Conservation (phyloP, 495 filamentous ascomycete genomes). For the Penicillium salamii region DNA sequence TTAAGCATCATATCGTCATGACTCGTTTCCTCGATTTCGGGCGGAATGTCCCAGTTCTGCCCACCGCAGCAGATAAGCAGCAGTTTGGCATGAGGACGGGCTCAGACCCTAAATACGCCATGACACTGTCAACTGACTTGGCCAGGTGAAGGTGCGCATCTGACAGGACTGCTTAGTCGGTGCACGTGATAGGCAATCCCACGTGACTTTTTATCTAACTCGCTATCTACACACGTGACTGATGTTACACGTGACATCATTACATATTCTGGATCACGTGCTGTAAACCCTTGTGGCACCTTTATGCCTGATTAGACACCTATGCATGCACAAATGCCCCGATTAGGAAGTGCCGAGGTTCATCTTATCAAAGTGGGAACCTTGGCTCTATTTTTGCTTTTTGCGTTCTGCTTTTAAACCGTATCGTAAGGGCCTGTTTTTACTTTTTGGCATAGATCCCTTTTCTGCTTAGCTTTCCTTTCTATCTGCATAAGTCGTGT, state of each 20-base stretch:
- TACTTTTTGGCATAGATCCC: background rate
- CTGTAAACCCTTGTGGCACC: background rate
- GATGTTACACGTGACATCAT: no score
- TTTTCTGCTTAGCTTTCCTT: background rate
- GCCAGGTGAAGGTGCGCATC: background rate
- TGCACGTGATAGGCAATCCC: background rate
- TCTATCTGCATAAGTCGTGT: no score
- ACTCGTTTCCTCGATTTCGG: conserved; percentile 17
- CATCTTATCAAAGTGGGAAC: conserved; percentile 7
- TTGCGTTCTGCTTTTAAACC: background rate
- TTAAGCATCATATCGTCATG: conserved; percentile 28
- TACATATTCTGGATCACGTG: background rate
- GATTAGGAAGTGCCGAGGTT: conserved; percentile 17
- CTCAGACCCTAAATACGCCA: background rate
- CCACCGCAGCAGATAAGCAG: background rate
- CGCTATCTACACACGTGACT: no score
- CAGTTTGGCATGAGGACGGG: background rate
- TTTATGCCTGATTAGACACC: background rate
- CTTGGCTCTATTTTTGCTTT: conserved; percentile 8
- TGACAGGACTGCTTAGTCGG: no score
- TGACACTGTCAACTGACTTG: conserved; percentile 28
- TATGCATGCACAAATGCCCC: background rate
- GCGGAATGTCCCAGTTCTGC: conserved; percentile 2
- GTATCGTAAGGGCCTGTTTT: background rate
- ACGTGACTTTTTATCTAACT: background rate